Base-by-base conservation (phyloP, 73 alveolate genomes). In the Paramecium tetraurelia region DNA sequence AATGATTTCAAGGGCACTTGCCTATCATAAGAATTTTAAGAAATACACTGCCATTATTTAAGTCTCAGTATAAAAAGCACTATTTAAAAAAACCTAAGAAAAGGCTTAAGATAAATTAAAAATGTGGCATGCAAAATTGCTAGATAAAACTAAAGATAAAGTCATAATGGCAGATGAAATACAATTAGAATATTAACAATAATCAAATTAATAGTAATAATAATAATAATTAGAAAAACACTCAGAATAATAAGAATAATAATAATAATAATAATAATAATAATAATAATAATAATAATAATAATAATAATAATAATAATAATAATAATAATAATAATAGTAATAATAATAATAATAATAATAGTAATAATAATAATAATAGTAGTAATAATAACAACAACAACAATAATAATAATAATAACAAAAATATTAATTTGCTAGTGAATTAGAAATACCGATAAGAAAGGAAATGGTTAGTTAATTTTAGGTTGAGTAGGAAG, bases 1-100 rank as follows among this genome's bases (percentile, higher is more conserved):
- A 80, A 80, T 80, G 90, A 46, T 80, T 11, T 80, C 90, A 41
- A 31, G 33, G 48, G 90, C 90, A 38, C 44, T 80, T 24, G 90
- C 90, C 5, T 80, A 80, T 44, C 43, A 80, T 22, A 80, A 80
- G 24, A 80, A 80, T 48, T 48, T 44, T 22, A 46, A 80, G 57
- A 80, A 40, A 41, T 80, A 16, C 57, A 46, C 48, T 16, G 70
- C 70, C 24, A 80, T 80, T 1, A 24, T 80, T 1, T 20, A 80
- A 18, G 90, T 24, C 2, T 22, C 48, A 18, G 75, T 21, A 8
- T 43, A 80, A 48, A 80, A 80, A 80, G 75, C 10, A 80, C 5
- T 80, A 24, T 80, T 80, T 48, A 31, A 80, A 20, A 38, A 24
- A 4, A 80, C 57, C 0, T 48, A 80, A 80, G 38, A 80, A n/a